Conservation (phyloP, 306 rosid genomes). For the Cyclanthera cordifolia region DNA sequence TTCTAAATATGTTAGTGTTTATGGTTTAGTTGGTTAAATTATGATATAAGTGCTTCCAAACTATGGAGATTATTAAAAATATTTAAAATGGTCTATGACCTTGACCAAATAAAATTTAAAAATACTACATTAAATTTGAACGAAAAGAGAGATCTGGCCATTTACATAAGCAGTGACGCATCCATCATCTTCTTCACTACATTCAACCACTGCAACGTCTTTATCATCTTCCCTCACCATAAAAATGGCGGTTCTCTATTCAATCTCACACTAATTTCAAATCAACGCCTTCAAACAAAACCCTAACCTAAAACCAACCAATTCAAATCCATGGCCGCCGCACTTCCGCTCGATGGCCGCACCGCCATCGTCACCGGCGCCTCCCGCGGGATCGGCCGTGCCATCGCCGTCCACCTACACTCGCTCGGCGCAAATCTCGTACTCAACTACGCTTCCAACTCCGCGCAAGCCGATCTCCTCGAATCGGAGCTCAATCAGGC, state of each 20-base stretch:
- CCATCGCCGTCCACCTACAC: conserved; percentile 36
- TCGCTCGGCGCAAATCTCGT: conserved; percentile 43
- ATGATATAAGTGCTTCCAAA: too few species aligned
- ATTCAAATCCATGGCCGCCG: not conserved
- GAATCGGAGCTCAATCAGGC: conserved; percentile 26
- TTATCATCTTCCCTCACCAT: not conserved
- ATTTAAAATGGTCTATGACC: too few species aligned
- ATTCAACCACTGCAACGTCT: not conserved
- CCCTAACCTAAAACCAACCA: not conserved
- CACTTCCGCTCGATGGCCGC: conserved; percentile 26
- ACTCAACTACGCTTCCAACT: conserved; percentile 38
- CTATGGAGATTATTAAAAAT: too few species aligned
- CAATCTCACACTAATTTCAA: not conserved
- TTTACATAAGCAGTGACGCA: too few species aligned
- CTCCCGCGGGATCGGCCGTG: conserved; percentile 43
- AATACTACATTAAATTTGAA: too few species aligned
- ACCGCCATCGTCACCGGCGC: conserved; percentile 39
- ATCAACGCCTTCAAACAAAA: not conserved
- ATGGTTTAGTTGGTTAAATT: too few species aligned
- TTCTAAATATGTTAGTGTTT: too few species aligned
- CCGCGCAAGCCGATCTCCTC: conserved; percentile 28
- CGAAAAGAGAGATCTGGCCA: too few species aligned
- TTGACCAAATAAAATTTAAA: too few species aligned
- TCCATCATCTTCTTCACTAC: too few species aligned
- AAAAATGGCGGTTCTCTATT: not conserved